These are phyloP conservation scores for Stentor roeselii DNA, from an alignment of 73 alveolate genomes.

Conservation along the genomic window DNA sequence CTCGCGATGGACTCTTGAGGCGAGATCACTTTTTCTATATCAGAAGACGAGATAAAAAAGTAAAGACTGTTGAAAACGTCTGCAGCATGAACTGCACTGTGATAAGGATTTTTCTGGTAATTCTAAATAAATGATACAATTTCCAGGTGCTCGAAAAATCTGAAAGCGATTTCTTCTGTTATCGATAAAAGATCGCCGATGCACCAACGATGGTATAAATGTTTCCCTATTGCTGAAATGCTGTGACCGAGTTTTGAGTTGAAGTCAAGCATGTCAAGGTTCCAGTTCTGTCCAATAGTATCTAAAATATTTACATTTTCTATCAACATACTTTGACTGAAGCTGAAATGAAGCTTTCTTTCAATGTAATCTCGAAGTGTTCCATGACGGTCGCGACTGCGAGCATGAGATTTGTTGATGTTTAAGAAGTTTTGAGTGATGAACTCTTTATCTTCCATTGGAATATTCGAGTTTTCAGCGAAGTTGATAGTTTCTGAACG, in stretches of 20 bases:
- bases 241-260: not conserved
- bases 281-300: conserved; percentile 29
- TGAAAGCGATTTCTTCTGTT: not conserved
- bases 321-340: not conserved
- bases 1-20: not conserved
- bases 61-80: not conserved
- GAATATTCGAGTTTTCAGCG: not conserved
- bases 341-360: not conserved
- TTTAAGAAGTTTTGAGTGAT: not conserved
- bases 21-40: not conserved
- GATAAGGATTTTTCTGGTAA: not conserved
- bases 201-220: not conserved
- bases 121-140: conserved; percentile 4
- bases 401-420: not conserved
- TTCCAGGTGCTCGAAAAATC: not conserved
- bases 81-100: not conserved
- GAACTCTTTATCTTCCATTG: not conserved
- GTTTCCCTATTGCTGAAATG: not conserved
- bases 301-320: not conserved
- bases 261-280: not conserved
- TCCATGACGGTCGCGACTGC: not conserved
- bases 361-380: not conserved
- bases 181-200: not conserved
- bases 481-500: not conserved
- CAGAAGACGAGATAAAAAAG: not conserved